Evolutionary conservation across 805 yeast species (phyloP).

Genomic region (Yamadazyma insecticola): DNA sequence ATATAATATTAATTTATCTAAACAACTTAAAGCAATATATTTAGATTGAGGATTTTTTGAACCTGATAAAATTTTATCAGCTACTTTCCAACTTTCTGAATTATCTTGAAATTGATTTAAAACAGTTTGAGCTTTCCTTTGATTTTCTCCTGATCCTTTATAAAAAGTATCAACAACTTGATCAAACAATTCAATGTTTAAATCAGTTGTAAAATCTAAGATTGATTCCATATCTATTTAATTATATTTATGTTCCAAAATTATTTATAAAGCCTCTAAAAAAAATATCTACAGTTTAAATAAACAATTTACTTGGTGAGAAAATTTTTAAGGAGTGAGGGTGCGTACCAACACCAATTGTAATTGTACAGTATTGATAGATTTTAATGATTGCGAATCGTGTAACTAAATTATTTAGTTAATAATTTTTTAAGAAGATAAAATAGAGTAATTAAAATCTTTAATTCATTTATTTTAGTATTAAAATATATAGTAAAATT

Average conservation of each 20-base stretch:
- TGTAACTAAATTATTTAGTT: no score
- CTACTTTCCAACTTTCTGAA: constrained; percentile 93
- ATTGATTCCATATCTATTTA: constrained; percentile 70
- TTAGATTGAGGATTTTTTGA: constrained; percentile 82
- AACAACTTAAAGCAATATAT: constrained; percentile 83
- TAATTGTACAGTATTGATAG: no score
- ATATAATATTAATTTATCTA: constrained; percentile 85
- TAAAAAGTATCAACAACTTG: constrained; percentile 82
- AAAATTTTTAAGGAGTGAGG: not conserved
- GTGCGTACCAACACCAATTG: no score
- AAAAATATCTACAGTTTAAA: no score
- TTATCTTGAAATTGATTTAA: constrained; percentile 84
- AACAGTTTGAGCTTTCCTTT: constrained; percentile 64
- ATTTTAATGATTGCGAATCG: no score
- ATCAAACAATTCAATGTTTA: constrained; percentile 78
- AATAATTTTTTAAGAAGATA: no score
- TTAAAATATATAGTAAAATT: no score
- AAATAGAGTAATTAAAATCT: no score
- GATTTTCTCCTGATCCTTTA: constrained; percentile 66
- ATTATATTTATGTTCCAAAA: no score
- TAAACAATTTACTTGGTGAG: constrained; percentile 1
- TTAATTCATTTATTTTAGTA: no score
- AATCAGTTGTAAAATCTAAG: constrained; percentile 79
- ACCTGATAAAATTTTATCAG: constrained; percentile 80
- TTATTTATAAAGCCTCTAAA: no score